These are phyloP conservation scores for Termitomyces sp. DNA, from an alignment of 768 basidiomycete species.

Conservation along the genomic window DNA sequence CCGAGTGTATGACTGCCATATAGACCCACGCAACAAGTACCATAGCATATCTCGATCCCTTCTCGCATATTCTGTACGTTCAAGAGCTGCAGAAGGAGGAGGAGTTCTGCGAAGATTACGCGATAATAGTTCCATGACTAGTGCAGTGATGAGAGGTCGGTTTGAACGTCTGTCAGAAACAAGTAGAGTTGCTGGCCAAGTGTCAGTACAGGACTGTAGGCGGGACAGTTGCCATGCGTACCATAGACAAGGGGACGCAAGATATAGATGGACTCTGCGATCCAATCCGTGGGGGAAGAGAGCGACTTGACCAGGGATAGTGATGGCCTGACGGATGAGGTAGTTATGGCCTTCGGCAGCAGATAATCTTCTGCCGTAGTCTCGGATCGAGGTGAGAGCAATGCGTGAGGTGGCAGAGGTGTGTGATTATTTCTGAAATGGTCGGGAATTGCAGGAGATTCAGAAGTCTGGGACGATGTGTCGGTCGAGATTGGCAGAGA, in stretches of 20 bases:
- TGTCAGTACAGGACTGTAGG: slow-evolving; percentile 12
- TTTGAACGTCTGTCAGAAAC: slow-evolving; percentile 49
- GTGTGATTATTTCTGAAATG: slow-evolving; percentile 80
- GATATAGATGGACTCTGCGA: slow-evolving; percentile 69
- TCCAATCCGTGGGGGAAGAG: slow-evolving; percentile 67
- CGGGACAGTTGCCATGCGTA: slow-evolving; percentile 26
- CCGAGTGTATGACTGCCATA: slow-evolving; percentile 83
- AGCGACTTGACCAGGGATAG: slow-evolving; percentile 63
- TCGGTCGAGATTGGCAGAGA: slow-evolving; percentile 54
- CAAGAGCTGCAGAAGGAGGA: slow-evolving; percentile 58
- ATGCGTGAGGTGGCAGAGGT: slow-evolving; percentile 61
- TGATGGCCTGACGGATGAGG: slow-evolving; percentile 70
- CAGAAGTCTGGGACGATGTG: slow-evolving; percentile 54
- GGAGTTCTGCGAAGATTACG: slow-evolving; percentile 72
- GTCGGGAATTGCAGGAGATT: slow-evolving; percentile 62
- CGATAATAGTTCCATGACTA: slow-evolving; percentile 72
- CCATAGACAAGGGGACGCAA: slow-evolving; percentile 79
- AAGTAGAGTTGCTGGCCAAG: slow-evolving; percentile 38
- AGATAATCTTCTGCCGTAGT: slow-evolving; percentile 76
- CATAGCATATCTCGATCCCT: slow-evolving; percentile 81
- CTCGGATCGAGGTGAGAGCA: slow-evolving; percentile 57
- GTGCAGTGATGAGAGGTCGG: slow-evolving; percentile 61
- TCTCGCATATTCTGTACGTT: slow-evolving; percentile 77
- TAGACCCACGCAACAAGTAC: slow-evolving; percentile 83
- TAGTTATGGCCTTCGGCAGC: slow-evolving; percentile 76